Evolutionary conservation across 192 early-diverging fungal genomes (phyloP).

Genomic region (Piromyces finnis): DNA sequence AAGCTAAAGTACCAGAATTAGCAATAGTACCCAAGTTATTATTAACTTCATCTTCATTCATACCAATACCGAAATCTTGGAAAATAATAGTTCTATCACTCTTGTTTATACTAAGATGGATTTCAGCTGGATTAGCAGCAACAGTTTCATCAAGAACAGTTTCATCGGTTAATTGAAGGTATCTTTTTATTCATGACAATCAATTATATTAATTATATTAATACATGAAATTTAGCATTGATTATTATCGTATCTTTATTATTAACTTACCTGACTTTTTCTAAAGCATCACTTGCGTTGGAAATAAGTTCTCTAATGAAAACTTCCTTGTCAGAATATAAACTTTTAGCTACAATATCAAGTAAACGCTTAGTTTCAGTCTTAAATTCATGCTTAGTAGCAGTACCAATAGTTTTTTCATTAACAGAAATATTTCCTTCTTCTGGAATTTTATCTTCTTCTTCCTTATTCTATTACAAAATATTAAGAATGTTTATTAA

Average conservation of each 20-base stretch:
- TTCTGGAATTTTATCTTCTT: neutral
- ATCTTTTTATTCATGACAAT: neutral
- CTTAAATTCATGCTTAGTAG: conserved; percentile 25
- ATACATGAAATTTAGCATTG: too few species aligned
- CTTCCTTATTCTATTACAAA: neutral
- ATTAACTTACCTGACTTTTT: conserved; percentile 21
- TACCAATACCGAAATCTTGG: conserved; percentile 11
- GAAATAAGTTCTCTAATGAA: conserved; percentile 41
- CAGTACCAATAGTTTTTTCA: neutral
- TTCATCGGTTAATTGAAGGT: conserved; percentile 17
- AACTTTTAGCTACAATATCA: conserved; percentile 40
- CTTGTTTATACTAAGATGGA: conserved; percentile 31
- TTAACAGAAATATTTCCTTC: neutral
- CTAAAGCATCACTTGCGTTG: conserved; percentile 43
- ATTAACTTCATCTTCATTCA: conserved; percentile 4
- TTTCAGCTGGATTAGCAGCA: conserved; percentile 24
- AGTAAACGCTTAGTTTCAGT: conserved; percentile 41
- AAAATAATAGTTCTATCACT: conserved; percentile 27
- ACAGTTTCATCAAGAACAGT: conserved; percentile 9
- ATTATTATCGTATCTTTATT: too few species aligned
- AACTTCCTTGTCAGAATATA: conserved; percentile 48
- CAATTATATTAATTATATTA: too few species aligned
- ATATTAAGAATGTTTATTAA: too few species aligned
- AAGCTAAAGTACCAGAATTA: conserved; percentile 1
- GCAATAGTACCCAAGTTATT: conserved; percentile 5